phyloP scores from a whole-genome alignment of 768 basidiomycete species.

The Boletus tylopilopsis region DNA sequence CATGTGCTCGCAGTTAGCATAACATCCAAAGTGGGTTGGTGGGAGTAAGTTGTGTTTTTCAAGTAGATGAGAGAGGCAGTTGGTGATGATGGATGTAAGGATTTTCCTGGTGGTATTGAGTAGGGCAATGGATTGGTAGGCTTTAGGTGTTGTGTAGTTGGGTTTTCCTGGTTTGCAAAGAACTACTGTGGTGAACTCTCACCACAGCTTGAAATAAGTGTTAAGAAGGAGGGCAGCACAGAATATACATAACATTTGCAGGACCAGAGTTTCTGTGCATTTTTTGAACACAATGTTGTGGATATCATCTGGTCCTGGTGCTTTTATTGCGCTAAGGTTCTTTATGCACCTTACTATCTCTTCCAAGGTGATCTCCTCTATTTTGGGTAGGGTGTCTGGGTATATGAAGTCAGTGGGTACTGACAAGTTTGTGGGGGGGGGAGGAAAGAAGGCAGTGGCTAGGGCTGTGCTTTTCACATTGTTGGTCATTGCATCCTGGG shows the following conservation, averaged over 20 bases:
- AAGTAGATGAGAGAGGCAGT: background rate
- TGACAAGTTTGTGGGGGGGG: background rate
- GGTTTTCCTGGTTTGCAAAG: conserved; percentile 35
- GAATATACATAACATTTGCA: background rate
- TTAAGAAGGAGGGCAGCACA: background rate
- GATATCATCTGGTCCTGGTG: background rate
- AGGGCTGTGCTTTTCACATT: background rate
- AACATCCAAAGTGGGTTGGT: background rate
- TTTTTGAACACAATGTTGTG: background rate
- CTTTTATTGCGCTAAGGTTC: background rate
- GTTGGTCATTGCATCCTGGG: background rate
- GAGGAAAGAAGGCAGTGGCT: background rate
- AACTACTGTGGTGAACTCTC: conserved; percentile 25
- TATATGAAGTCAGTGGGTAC: background rate
- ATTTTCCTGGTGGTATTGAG: conserved; percentile 6
- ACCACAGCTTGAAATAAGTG: background rate
- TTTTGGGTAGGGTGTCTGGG: background rate
- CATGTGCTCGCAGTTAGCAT: too few relatives aligned
- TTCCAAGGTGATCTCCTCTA: background rate
- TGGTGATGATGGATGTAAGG: background rate
- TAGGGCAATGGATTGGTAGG: background rate
- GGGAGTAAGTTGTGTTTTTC: background rate
- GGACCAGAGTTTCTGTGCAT: background rate
- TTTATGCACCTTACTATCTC: background rate
- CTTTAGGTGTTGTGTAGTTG: conserved; percentile 23